Evolutionary conservation across 306 rosid species (phyloP), one percentile per base, ranked within the genome.

Genomic region (Trifolium subterraneum): DNA sequence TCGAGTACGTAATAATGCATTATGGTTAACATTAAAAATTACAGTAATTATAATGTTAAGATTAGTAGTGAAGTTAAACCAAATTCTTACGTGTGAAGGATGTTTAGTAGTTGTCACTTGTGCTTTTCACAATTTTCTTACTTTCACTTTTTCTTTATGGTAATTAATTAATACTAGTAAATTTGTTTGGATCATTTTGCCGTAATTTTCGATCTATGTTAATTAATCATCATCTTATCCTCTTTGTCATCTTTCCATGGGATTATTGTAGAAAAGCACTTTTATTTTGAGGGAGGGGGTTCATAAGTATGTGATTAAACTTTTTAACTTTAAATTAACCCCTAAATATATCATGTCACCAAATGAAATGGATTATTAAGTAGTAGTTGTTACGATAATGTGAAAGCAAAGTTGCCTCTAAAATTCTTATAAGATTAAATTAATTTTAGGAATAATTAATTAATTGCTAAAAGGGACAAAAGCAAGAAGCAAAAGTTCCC

Each of bases 1-100:
- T 66, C 66, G 73, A 65, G 76, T 78, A 62, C 76, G 82, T 55
- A 76, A 87, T 86, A 73, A 73, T 73, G 80, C 86, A 70, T 23
- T 23, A 56, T 59, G 56, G 58, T 75, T 77, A 70, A 60, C 83
- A 52, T 50, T 66, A 48, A 58, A 7, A 60, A 15, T 76, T 80
- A 22, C 25, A 22, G 1, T 22, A 76, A 87, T 76, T 81, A 76
- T 60, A 60, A 60, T 79, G 78, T 69, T 73, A 79, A 82, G 79
- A 78, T 86, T 84, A 75, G 41, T 61, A 70, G 79, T 68, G 51
- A 82, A 85, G 88, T 58, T 61, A 78, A 58, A 75, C 77, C 59
- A 51, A 61, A 81, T 61, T 71, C 82, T 47, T 58, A 75, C 68
- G 64, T 68, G 84, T 60, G 23, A 79, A 74, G 70, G 86, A 74